Evolutionary conservation across 805 yeast genomes (phyloP).

Genomic region (Barnettozyma populi): DNA sequence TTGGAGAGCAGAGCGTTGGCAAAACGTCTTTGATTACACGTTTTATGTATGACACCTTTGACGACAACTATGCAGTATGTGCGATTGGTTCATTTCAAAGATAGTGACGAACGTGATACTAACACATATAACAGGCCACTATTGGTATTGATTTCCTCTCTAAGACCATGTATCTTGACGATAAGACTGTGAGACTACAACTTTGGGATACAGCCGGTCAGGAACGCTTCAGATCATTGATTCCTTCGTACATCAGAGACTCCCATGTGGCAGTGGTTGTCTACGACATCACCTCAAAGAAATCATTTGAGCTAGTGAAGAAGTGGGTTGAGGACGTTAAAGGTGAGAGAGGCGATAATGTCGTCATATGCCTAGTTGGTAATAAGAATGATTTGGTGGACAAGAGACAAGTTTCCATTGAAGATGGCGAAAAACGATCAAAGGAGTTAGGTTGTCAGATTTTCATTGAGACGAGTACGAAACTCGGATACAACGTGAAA

Average conservation of each 20-base stretch:
- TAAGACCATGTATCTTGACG: constrained; percentile 92
- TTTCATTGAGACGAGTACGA: constrained; percentile 90
- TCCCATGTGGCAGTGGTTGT: constrained; percentile 96
- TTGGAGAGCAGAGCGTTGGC: constrained; percentile 90
- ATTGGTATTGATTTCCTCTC: constrained; percentile 95
- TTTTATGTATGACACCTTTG: constrained; percentile 96
- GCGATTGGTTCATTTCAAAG: neutral
- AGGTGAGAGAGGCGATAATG: constrained; percentile 88
- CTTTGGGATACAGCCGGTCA: constrained; percentile 99
- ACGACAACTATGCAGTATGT: constrained; percentile 74
- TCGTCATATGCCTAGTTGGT: constrained; percentile 85
- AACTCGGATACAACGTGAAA: constrained; percentile 92
- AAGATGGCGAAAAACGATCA: constrained; percentile 80
- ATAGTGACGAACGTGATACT: constrained; percentile 3
- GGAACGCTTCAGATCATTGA: constrained; percentile 89
- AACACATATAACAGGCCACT: constrained; percentile 55
- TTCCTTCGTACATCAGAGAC: constrained; percentile 93
- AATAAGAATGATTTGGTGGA: constrained; percentile 81
- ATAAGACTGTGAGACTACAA: constrained; percentile 90
- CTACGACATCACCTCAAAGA: constrained; percentile 84
- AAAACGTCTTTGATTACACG: constrained; percentile 95
- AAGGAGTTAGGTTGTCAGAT: constrained; percentile 67
- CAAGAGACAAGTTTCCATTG: constrained; percentile 73
- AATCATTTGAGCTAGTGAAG: constrained; percentile 75
- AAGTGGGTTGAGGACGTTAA: constrained; percentile 95